Percentiles rank a stretch among this genome's conserved stretches.
phyloP scores from a whole-genome alignment of 176 grass and related monocot genomes.

The Oryza punctata region DNA sequence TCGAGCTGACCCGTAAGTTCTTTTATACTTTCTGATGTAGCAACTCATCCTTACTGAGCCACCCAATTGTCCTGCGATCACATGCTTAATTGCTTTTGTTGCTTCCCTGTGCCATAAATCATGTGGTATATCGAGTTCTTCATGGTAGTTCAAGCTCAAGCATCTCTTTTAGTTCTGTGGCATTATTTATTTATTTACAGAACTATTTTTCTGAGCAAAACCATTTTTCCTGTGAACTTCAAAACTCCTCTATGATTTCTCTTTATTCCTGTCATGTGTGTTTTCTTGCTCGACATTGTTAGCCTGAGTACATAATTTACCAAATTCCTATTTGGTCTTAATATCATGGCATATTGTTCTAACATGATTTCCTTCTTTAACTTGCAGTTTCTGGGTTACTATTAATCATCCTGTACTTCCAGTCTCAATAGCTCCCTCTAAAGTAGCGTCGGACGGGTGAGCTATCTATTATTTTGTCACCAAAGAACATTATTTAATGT shows the following conservation, averaged over 20 bases:
- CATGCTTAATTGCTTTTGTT: constrained; percentile 18
- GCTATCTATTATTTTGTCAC: constrained; percentile 40
- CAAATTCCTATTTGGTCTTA: constrained; percentile 10
- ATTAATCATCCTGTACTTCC: constrained; percentile 56
- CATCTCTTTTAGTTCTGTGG: not conserved
- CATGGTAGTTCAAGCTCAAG: not conserved
- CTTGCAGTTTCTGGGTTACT: constrained; percentile 79
- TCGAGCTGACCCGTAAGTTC: constrained; percentile 85
- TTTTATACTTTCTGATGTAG: constrained; percentile 22
- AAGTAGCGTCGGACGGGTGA: constrained; percentile 62
- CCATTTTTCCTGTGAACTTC: not conserved
- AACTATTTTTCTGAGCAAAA: not conserved
- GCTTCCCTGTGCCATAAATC: not conserved
- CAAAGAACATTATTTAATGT: not conserved
- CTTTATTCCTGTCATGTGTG: not conserved
- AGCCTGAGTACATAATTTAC: not conserved
- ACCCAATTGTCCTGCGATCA: not conserved
- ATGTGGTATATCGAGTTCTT: constrained; percentile 12
- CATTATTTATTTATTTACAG: not conserved
- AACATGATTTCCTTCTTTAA: constrained; percentile 40
- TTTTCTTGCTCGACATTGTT: constrained; percentile 3
- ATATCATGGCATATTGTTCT: constrained; percentile 28
- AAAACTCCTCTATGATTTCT: not conserved
- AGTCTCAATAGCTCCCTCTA: constrained; percentile 53
- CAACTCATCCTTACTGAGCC: not conserved